Conservation (phyloP, 352 stramenopile species). For the Globisporangium abappressorium region DNA sequence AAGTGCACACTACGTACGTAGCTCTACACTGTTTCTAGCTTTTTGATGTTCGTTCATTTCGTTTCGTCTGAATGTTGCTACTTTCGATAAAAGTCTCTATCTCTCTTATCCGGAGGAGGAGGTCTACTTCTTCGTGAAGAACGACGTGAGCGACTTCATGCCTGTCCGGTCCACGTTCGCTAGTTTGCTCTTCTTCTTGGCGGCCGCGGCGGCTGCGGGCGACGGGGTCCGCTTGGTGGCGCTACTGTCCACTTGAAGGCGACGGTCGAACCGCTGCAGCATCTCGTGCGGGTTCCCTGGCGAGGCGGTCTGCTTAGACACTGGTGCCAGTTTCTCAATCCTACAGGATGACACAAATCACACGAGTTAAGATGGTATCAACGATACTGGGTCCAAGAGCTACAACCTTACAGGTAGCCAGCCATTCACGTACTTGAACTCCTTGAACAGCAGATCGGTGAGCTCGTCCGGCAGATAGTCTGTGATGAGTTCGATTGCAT, state of each 20-base stretch:
- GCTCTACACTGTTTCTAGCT: neutral
- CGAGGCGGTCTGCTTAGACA: slow-evolving; percentile 13
- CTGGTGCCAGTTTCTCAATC: slow-evolving; percentile 25
- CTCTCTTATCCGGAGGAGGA: neutral
- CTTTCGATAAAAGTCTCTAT: neutral
- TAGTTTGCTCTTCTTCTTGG: slow-evolving; percentile 84
- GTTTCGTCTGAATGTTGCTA: neutral
- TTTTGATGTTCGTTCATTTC: neutral
- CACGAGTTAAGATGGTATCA: neutral
- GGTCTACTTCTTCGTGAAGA: slow-evolving; percentile 74
- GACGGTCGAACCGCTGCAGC: slow-evolving; percentile 29
- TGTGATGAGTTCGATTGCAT: slow-evolving; percentile 55
- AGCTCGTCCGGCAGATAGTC: slow-evolving; percentile 56
- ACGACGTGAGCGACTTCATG: slow-evolving; percentile 85
- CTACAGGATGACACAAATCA: slow-evolving; percentile 15
- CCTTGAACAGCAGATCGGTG: slow-evolving; percentile 40
- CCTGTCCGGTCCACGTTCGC: slow-evolving; percentile 68
- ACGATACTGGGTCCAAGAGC: neutral
- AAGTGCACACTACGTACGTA: neutral
- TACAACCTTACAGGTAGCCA: neutral
- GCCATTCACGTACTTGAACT: slow-evolving; percentile 45
- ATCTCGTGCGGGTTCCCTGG: slow-evolving; percentile 13
- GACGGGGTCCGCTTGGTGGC: slow-evolving; percentile 38
- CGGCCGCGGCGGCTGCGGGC: slow-evolving; percentile 18
- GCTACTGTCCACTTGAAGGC: slow-evolving; percentile 24